A percentile compares a stretch with the other conserved stretches of the same genome.
Conservation (phyloP, 371 early-diverging fungal genomes). For the Mucor irregularis region DNA sequence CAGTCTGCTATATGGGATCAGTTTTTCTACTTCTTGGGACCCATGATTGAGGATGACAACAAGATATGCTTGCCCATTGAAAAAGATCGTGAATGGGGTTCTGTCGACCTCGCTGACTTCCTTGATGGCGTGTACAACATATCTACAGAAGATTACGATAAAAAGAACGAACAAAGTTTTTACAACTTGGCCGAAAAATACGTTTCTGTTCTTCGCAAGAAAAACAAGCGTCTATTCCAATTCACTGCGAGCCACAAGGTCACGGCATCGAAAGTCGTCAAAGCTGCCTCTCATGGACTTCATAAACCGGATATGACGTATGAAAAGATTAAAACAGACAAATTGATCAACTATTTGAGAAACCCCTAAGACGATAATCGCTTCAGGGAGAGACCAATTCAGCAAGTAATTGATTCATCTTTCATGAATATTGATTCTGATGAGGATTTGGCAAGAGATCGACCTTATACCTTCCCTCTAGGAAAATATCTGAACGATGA, state of each 20-base stretch:
- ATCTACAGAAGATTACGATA: neutral
- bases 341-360: conserved; percentile 11
- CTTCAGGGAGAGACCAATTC: conserved; percentile 16
- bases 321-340: conserved; percentile 1
- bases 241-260: conserved; percentile 15
- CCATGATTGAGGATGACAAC: conserved; percentile 26
- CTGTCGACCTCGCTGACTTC: conserved; percentile 17
- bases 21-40: conserved; percentile 25
- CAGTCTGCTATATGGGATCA: conserved; percentile 23
- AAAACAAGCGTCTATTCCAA: conserved; percentile 16
- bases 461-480: conserved; percentile 17
- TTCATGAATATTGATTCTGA: neutral
- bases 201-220: neutral
- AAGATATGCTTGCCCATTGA: conserved; percentile 11
- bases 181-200: neutral
- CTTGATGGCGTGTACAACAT: conserved; percentile 12
- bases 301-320: conserved; percentile 11
- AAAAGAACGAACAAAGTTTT: neutral
- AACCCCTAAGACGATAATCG: conserved; percentile 20
- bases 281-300: conserved; percentile 9
- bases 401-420: neutral
- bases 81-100: conserved; percentile 11
- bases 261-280: conserved; percentile 2
- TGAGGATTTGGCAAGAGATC: neutral
- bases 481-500: conserved; percentile 17